Base-by-base conservation (phyloP, 2,329 filamentous ascomycete species). In the Sporothrix brunneoviolacea region DNA sequence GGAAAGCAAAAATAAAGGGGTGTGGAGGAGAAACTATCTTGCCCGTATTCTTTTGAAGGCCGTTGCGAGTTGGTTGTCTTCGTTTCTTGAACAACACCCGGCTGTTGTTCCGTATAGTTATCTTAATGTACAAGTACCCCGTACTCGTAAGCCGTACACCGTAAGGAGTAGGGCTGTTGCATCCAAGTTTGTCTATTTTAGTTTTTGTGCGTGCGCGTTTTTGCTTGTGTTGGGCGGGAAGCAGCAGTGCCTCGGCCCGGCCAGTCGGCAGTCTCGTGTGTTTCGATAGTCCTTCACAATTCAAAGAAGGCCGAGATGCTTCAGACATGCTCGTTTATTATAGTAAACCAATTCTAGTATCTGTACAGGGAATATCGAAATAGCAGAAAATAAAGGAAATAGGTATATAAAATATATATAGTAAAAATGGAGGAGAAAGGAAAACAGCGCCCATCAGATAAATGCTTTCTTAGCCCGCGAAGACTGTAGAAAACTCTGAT, bases 351-450 rank as follows among this genome's bases (percentile, higher is more conserved):
- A 15, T 47, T 30, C 22, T 38, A 47, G 16, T 47, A 47, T 38
- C 44, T 47, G 44, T 47, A 47, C 44, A 33, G 45, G 35, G 24
- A 39, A 24, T 48, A 39, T 40, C 19, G 21, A 19, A 30, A 37
- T 37, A 19, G 35, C 44, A 47, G 35, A 47, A 38, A 38, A 30
- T 22, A 40, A 40, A 40, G 24, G 46, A 48, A 48, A 48, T 48
- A 41, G 45, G 45, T 45, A 45, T 45, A 36, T 4, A 9, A 37
- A 37, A 33, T 6, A 7, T 7, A 30, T n/a, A n/a, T 4, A 33
- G 30, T 8, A 15, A 33, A 33, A 33, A 33, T 4, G 15, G 15
- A 7, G 15, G 30, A n/a, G 4, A 33, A 33, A 33, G 30, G 4
- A 33, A 12, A 33, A 15, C 24, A 28, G 8, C 39, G 22, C 21